phyloP scores from a whole-genome alignment of 139 green algal genomes.

The Chlamydomonas incerta region DNA sequence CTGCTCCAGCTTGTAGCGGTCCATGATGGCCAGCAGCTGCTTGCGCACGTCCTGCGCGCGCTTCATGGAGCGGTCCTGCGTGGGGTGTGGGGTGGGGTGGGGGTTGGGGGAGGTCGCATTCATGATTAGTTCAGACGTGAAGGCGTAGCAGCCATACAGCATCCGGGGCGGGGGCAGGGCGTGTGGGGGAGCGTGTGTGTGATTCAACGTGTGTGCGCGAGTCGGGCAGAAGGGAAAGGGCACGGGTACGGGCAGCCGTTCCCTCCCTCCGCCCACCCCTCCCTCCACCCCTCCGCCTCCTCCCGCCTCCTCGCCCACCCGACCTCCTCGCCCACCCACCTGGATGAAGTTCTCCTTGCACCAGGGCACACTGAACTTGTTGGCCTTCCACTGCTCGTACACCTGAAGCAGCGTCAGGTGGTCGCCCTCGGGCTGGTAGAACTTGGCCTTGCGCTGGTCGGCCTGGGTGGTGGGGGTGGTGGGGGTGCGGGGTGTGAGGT shows the following conservation, averaged over 20 bases:
- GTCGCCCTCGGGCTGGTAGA: conserved; percentile 97
- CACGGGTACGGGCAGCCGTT: too few species aligned
- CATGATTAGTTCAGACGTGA: too few species aligned
- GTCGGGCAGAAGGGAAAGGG: too few species aligned
- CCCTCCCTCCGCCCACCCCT: too few species aligned
- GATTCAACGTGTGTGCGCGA: too few species aligned
- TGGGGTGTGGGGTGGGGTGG: background rate
- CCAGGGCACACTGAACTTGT: conserved; percentile 94
- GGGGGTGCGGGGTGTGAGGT: too few species aligned
- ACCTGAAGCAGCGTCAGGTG: conserved; percentile 97
- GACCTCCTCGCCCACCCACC: conserved; percentile 16
- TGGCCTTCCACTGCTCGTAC: conserved; percentile 97
- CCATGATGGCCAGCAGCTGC: conserved; percentile 99
- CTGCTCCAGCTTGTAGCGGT: conserved; percentile 98
- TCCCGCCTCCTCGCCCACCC: too few species aligned
- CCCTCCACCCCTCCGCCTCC: too few species aligned
- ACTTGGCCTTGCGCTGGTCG: conserved; percentile 96
- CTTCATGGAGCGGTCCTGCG: conserved; percentile 88
- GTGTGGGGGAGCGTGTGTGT: too few species aligned
- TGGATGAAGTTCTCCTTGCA: conserved; percentile 97
- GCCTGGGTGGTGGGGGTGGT: conserved; percentile 54
- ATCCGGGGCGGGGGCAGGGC: too few species aligned
- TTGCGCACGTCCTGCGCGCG: conserved; percentile 96
- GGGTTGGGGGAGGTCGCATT: too few species aligned
- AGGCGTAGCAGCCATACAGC: too few species aligned